Conservation (phyloP, 306 rosid species). For the Nissolia schottii region DNA sequence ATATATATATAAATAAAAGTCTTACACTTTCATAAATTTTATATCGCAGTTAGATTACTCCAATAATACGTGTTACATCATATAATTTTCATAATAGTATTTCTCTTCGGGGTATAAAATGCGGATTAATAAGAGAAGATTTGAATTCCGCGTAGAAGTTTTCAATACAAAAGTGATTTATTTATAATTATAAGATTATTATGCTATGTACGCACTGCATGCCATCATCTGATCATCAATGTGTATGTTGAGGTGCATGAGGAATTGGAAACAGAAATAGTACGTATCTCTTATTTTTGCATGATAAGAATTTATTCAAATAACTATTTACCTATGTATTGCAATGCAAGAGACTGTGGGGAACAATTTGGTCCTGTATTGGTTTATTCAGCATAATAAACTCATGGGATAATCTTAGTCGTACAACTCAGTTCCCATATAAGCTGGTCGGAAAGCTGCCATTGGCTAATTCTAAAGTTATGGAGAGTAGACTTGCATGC, state of each 20-base stretch:
- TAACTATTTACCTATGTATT: too few relatives aligned
- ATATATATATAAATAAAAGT: not conserved
- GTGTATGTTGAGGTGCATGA: not conserved
- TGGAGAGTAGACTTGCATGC: constrained; percentile 21
- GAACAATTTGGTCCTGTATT: not conserved
- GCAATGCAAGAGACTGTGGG: not conserved
- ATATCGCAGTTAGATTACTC: not conserved
- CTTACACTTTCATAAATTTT: not conserved
- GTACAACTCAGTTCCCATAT: constrained; percentile 19
- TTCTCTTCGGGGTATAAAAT: too few relatives aligned
- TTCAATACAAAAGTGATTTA: not conserved
- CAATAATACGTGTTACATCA: not conserved
- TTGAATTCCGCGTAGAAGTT: not conserved
- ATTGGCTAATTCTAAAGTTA: not conserved
- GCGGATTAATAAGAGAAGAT: not conserved
- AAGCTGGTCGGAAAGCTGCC: constrained; percentile 6
- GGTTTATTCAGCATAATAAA: not conserved
- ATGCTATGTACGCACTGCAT: not conserved
- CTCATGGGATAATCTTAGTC: not conserved
- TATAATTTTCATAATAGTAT: too few relatives aligned
- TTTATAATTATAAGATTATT: too few relatives aligned
- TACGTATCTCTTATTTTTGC: not conserved
- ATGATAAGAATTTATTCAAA: too few relatives aligned
- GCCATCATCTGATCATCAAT: not conserved
- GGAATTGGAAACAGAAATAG: not conserved